Evolutionary conservation across 208 protist species (phyloP).

Genomic region (Crithidia brevicula): DNA sequence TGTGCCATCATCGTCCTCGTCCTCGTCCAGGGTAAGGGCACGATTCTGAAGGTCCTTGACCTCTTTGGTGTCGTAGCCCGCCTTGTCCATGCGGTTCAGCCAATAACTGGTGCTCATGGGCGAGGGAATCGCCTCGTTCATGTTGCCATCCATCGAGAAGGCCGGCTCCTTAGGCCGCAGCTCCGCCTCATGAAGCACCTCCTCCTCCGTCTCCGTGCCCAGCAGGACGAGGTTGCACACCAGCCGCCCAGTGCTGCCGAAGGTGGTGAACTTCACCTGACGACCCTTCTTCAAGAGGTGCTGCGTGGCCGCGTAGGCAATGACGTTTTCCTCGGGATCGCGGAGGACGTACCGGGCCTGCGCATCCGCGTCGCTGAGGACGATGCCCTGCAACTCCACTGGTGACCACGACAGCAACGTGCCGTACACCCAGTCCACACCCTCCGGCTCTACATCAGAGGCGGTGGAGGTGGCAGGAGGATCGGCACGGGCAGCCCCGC

Average conservation of each 20-base stretch:
- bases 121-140: conserved; percentile 82
- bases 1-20: conserved; percentile 63
- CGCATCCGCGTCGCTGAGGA: conserved; percentile 59
- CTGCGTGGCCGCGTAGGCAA: conserved; percentile 54
- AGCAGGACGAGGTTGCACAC: conserved; percentile 76
- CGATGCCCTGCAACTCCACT: conserved; percentile 82
- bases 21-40: conserved; percentile 66
- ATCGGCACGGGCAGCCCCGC: no score
- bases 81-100: conserved; percentile 82
- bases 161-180: conserved; percentile 49
- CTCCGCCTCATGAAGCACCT: conserved; percentile 49
- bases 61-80: conserved; percentile 85
- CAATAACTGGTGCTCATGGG: conserved; percentile 90
- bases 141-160: conserved; percentile 69
- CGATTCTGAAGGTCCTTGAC: conserved; percentile 76
- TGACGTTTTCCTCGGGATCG: conserved; percentile 73
- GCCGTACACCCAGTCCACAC: conserved; percentile 60
- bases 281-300: conserved; percentile 65
- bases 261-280: conserved; percentile 73
- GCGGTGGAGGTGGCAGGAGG: no score
- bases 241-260: conserved; percentile 63
- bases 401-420: conserved; percentile 77
- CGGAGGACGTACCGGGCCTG: conserved; percentile 76
- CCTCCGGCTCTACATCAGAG: conserved; percentile 35
- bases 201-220: conserved; percentile 64